Evolutionary conservation across 108 stramenopile genomes (phyloP), one percentile per base, ranked within the genome.

Genomic region (Aurantiochytrium sp.): DNA sequence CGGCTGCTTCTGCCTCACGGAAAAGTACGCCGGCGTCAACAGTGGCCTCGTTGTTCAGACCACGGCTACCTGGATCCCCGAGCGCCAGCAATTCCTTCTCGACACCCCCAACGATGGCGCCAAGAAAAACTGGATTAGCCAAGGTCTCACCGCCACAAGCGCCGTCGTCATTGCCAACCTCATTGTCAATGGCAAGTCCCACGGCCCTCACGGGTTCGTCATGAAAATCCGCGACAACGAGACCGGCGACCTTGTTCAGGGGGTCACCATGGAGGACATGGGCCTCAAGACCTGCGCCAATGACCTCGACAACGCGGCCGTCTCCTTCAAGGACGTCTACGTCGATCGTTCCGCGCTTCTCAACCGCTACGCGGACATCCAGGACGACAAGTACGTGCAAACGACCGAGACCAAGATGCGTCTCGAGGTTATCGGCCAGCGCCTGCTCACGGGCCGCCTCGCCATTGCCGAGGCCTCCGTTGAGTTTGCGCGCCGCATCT

Each of bases 241-340:
- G 76, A 28, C 45, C 45, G 64, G 64, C 25, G 49, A 83, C n/a
- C 28, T 83, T 8, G 49, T 83, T 0, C 28, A 21, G 2, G 76
- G 76, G 6, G 51, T 83, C 51, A 12, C 45, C 49, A 47, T 83
- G 49, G 76, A 83, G 51, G 76, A 83, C 51, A 83, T 83, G 76
- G 76, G 91, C 58, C 44, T 35, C 88, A 91, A 91, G 87, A 90
- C 89, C 4, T 51, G 60, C 42, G 89, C 89, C 25, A 91, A 91
- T 89, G 91, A 91, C 71, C 91, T 91, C 43, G 91, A 91, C 89
- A 91, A 91, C 51, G 91, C 91, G 19, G 69, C 88, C 89, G 72
- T 91, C 42, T 16, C 59, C 72, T 91, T 91, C 88, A 87, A 90
- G 51, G 58, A 90, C 72, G 87, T 91, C 21, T 25, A 45, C 42